phyloP scores from a whole-genome alignment of 305 asterid species.

The Fraxinus baroniana region DNA sequence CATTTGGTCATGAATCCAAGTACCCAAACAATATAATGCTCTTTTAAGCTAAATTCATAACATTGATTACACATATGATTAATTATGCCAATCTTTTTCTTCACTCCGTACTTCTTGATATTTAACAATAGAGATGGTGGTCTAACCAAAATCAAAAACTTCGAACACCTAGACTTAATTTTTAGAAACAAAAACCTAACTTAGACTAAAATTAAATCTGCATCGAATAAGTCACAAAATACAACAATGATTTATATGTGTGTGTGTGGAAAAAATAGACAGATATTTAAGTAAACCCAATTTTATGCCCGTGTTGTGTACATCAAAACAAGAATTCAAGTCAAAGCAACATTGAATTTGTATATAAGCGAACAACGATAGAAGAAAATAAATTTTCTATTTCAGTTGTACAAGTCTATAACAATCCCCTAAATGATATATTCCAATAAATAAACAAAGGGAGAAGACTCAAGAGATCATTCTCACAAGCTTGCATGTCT shows the following conservation, averaged over 20 bases:
- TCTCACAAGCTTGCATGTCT: background rate
- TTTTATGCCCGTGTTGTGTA: background rate
- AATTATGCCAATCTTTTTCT: background rate
- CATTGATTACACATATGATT: background rate
- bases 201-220: background rate
- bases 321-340: background rate
- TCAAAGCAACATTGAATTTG: background rate
- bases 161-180: background rate
- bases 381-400: background rate
- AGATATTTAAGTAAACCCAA: background rate
- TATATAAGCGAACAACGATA: background rate
- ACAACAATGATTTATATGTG: background rate
- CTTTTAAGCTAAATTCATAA: background rate
- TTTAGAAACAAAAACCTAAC: background rate
- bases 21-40: background rate
- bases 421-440: background rate
- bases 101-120: background rate
- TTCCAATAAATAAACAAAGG: background rate
- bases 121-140: background rate
- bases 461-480: background rate
- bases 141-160: background rate
- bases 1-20: background rate
- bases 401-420: background rate
- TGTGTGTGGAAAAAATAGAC: background rate
- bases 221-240: background rate